These are phyloP conservation scores for Patellifolia procumbens DNA, from an alignment of 179 eudicot species.

Conservation along the genomic window DNA sequence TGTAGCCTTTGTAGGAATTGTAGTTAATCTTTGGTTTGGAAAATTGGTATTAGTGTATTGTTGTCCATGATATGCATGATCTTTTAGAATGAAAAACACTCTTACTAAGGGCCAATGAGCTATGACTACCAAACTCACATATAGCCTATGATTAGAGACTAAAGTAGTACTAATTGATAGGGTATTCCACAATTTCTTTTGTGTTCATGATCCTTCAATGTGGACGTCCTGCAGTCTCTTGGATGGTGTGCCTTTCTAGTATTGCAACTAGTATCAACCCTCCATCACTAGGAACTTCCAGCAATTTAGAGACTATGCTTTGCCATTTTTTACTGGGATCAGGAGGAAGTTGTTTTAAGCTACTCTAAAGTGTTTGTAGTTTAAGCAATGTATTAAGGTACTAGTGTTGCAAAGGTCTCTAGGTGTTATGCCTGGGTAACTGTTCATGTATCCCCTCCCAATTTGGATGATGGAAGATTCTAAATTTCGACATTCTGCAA, in stretches of 20 bases:
- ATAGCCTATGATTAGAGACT: neutral
- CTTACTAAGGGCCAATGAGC: neutral
- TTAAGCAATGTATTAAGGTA: neutral
- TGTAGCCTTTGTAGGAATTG: neutral
- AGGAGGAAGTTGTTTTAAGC: slow-evolving; percentile 1
- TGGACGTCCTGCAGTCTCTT: neutral
- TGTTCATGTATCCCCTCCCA: neutral
- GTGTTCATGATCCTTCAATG: neutral
- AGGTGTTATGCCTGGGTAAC: neutral
- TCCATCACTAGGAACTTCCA: neutral
- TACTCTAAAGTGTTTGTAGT: neutral
- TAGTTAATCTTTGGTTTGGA: neutral
- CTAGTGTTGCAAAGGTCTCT: neutral
- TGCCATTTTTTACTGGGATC: neutral
- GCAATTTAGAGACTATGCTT: neutral
- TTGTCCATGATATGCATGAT: neutral
- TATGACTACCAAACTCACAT: neutral
- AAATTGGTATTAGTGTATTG: no score
- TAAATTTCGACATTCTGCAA: neutral
- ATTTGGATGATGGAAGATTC: neutral
- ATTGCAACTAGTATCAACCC: neutral
- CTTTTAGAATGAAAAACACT: neutral
- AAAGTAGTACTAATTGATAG: neutral
- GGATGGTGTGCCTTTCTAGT: neutral
- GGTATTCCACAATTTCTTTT: neutral